Evolutionary conservation across 768 basidiomycete genomes (phyloP).

Genomic region (Mycena venus): DNA sequence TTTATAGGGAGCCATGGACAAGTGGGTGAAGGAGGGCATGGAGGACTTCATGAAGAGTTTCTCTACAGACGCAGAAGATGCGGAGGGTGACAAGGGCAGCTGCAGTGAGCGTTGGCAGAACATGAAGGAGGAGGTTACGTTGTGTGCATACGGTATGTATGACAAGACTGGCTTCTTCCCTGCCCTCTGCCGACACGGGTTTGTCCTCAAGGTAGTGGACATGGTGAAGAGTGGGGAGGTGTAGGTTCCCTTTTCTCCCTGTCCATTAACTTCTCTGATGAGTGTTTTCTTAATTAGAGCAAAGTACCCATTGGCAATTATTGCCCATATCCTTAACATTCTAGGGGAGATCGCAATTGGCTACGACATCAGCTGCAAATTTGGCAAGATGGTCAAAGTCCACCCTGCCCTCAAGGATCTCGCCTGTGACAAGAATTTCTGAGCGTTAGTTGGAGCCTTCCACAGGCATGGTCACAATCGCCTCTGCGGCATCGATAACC

Average conservation of each 20-base stretch:
- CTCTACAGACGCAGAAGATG: background rate
- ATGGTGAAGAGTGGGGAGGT: background rate
- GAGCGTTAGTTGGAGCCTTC: background rate
- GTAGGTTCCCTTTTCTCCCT: background rate
- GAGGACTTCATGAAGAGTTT: background rate
- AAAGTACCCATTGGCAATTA: background rate
- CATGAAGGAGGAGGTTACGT: background rate
- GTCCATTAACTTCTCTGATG: no score
- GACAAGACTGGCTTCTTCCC: background rate
- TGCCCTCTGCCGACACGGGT: background rate
- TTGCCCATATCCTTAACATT: background rate
- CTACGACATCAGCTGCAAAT: background rate
- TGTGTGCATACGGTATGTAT: background rate
- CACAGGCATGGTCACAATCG: background rate
- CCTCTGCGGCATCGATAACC: background rate
- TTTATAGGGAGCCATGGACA: background rate
- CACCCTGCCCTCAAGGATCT: background rate
- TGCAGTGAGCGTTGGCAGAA: background rate
- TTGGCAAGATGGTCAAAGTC: background rate
- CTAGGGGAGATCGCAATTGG: background rate
- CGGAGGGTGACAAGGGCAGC: background rate
- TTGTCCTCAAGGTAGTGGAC: background rate
- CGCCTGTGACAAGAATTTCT: background rate
- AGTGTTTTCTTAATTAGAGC: no score
- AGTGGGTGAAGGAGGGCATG: background rate